phyloP scores from a whole-genome alignment of 148 eudicot species.

The Salicornia ramosissima region DNA sequence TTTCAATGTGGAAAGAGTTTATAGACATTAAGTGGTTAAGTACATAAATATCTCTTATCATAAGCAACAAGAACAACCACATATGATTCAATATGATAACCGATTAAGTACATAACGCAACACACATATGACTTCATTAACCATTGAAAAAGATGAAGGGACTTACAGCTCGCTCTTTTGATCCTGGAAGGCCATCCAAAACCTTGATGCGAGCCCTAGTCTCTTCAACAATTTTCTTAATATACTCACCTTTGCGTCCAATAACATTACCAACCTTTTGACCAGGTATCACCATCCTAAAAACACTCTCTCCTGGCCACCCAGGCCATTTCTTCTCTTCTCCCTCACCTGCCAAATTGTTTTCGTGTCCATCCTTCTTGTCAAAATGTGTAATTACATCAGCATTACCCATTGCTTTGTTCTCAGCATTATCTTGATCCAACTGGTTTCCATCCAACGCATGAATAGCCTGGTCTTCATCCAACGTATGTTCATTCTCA shows the following conservation, averaged over 20 bases:
- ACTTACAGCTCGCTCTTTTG: constrained; percentile 91
- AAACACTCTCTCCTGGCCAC: constrained; percentile 97
- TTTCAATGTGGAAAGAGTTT: neutral
- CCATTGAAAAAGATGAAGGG: neutral
- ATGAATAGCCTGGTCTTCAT: constrained; percentile 22
- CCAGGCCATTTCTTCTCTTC: constrained; percentile 95
- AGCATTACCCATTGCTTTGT: constrained; percentile 27
- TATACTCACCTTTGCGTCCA: constrained; percentile 95
- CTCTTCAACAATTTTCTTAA: constrained; percentile 92
- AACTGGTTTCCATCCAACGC: constrained; percentile 26
- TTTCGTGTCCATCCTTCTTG: constrained; percentile 34
- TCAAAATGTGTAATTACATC: constrained; percentile 33
- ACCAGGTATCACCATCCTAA: constrained; percentile 79
- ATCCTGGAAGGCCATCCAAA: constrained; percentile 95
- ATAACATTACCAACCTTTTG: constrained; percentile 92
- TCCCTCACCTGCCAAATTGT: constrained; percentile 26
- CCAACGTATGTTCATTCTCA: constrained; percentile 24
- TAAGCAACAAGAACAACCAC: constrained; percentile 6
- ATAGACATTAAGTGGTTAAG: neutral
- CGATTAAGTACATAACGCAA: too few relatives aligned
- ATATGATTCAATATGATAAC: too few relatives aligned
- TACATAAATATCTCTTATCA: neutral
- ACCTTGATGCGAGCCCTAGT: constrained; percentile 87
- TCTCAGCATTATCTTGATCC: constrained; percentile 29
- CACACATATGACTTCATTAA: neutral